Evolutionary conservation across 805 yeast genomes (phyloP).

Genomic region (Cyberlindnera samutprakarnensis): DNA sequence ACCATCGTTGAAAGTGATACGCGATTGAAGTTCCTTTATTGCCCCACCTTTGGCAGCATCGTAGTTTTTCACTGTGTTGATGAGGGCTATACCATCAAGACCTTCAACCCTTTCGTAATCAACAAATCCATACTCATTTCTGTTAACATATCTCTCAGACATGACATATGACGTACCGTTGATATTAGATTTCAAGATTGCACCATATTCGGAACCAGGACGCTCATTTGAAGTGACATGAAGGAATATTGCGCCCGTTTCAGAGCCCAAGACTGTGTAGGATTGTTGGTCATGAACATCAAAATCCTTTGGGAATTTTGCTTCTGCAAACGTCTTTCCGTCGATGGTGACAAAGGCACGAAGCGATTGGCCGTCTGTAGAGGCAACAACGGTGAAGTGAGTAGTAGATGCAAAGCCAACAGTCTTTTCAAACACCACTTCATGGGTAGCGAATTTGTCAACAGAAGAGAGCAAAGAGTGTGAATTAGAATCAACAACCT

Average conservation of each 20-base stretch:
- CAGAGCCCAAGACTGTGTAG: constrained; percentile 75
- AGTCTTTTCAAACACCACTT: constrained; percentile 44
- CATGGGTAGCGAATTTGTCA: constrained; percentile 20
- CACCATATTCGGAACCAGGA: constrained; percentile 57
- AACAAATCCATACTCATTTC: constrained; percentile 67
- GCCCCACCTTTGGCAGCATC: constrained; percentile 36
- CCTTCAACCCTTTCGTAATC: constrained; percentile 83
- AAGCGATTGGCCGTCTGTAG: constrained; percentile 41
- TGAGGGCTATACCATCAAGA: constrained; percentile 75
- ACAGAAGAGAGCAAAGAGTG: constrained; percentile 24
- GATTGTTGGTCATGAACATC: constrained; percentile 57
- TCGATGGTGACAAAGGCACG: constrained; percentile 72
- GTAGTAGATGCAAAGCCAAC: constrained; percentile 72
- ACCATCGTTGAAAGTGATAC: constrained; percentile 86
- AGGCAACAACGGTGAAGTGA: constrained; percentile 67
- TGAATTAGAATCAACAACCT: constrained; percentile 28
- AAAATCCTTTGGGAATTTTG: constrained; percentile 65
- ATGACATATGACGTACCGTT: constrained; percentile 84
- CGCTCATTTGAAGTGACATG: constrained; percentile 66
- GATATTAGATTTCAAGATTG: constrained; percentile 78
- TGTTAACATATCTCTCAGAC: constrained; percentile 65
- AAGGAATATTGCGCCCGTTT: constrained; percentile 65
- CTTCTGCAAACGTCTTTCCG: constrained; percentile 72
- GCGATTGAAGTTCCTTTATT: constrained; percentile 55
- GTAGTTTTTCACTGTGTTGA: constrained; percentile 59